phyloP scores from a whole-genome alignment of 139 green algal genomes.

The Chloropicon primus region DNA sequence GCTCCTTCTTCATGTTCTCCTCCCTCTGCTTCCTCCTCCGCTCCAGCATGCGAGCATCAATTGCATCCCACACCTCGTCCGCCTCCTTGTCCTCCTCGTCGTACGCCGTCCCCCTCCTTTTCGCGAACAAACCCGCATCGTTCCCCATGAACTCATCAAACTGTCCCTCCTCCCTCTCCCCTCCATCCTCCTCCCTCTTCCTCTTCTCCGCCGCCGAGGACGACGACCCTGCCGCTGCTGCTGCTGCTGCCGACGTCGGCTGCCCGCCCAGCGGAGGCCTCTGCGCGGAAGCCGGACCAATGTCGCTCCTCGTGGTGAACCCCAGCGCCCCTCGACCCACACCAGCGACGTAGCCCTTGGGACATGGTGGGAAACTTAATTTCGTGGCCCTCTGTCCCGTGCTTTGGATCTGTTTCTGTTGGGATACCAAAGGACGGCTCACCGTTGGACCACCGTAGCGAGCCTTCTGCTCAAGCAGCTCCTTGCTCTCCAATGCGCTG shows the following conservation, averaged over 20 bases:
- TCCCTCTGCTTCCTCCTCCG: conserved; percentile 44
- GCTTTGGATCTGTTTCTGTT: not conserved
- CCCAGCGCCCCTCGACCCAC: conserved; percentile 86
- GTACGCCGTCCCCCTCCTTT: conserved; percentile 17
- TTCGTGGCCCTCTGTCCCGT: conserved; percentile 15
- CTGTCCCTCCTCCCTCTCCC: conserved; percentile 30
- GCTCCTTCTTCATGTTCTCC: conserved; percentile 64
- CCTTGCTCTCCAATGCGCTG: not conserved
- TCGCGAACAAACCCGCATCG: conserved; percentile 75
- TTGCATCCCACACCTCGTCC: conserved; percentile 82
- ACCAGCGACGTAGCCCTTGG: conserved; percentile 82
- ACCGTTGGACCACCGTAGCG: not conserved
- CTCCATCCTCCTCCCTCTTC: conserved; percentile 48
- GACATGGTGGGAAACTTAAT: conserved; percentile 64
- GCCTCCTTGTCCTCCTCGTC: conserved; percentile 88
- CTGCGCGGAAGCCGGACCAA: conserved; percentile 55
- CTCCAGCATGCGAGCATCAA: conserved; percentile 88
- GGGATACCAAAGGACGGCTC: not conserved
- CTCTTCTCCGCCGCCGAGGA: conserved; percentile 1
- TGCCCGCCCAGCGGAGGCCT: conserved; percentile 5
- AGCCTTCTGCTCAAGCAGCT: not conserved
- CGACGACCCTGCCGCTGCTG: conserved; percentile 1
- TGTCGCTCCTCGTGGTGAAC: conserved; percentile 97
- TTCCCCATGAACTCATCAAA: conserved; percentile 97
- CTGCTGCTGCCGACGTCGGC: not conserved